Evolutionary conservation across 495 filamentous ascomycete genomes (phyloP).

Genomic region (Corynascus novoguineensis): DNA sequence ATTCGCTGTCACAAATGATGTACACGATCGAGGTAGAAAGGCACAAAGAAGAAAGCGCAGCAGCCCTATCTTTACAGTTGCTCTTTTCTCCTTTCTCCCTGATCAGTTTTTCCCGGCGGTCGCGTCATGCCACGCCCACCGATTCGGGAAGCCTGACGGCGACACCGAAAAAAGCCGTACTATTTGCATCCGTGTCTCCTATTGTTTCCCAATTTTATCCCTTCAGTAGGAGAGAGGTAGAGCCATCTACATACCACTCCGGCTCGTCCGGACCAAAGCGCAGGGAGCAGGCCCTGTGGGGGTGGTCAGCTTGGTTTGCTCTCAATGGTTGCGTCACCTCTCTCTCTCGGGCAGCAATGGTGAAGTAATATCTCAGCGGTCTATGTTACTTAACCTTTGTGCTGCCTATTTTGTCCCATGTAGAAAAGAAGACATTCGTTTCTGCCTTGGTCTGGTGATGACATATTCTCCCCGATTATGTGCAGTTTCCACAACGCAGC

Average conservation of each 20-base stretch:
- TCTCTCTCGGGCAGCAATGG: neutral
- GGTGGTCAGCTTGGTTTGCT: conserved; percentile 18
- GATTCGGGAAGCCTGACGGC: no score
- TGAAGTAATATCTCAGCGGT: neutral
- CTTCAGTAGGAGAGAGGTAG: neutral
- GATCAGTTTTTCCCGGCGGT: no score
- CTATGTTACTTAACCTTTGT: neutral
- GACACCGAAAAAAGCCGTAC: no score
- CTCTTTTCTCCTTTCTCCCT: no score
- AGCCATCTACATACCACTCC: conserved; percentile 3
- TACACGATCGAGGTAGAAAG: no score
- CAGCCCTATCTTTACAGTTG: no score
- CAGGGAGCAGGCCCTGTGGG: conserved; percentile 20
- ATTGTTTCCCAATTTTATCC: neutral
- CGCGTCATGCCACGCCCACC: no score
- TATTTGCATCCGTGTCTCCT: no score
- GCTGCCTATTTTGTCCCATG: neutral
- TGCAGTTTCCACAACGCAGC: no score
- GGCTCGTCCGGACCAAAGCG: conserved; percentile 17
- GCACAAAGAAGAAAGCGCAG: no score
- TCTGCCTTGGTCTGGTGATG: neutral
- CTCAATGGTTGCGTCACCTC: conserved; percentile 9
- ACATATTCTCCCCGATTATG: neutral
- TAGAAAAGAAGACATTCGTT: neutral
- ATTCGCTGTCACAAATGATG: no score